Percentiles rank a stretch among this genome's conserved stretches.
Evolutionary conservation across 2,329 filamentous ascomycete genomes (phyloP).

Genomic region (Tolypocladium album): DNA sequence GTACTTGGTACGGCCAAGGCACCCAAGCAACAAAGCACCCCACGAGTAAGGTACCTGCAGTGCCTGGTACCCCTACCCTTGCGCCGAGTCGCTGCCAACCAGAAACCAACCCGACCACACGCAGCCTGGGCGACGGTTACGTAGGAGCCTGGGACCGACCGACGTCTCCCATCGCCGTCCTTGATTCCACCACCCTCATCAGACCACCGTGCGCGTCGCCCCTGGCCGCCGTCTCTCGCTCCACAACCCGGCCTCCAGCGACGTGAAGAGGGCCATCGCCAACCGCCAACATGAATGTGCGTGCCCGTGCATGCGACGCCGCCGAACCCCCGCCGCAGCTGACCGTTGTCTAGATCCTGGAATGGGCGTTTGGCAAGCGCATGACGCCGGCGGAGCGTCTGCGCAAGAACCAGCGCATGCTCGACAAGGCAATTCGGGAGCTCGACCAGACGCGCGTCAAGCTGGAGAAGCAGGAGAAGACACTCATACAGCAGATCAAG

Average conservation of each 20-base stretch:
- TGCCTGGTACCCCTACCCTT: not conserved
- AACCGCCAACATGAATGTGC: conserved; percentile 45
- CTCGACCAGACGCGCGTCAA: conserved; percentile 91
- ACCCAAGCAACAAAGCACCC: no score
- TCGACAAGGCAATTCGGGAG: conserved; percentile 95
- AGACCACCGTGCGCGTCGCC: not conserved
- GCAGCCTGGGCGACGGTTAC: not conserved
- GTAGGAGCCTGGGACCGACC: not conserved
- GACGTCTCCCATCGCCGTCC: not conserved
- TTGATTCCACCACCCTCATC: not conserved
- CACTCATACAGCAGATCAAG: conserved; percentile 90
- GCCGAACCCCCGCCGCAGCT: conserved; percentile 2
- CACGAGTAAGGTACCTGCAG: not conserved
- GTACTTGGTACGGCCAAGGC: no score
- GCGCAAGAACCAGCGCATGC: conserved; percentile 87
- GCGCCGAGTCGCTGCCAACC: not conserved
- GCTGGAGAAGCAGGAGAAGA: conserved; percentile 98
- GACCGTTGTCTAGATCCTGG: conserved; percentile 59
- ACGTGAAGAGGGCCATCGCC: not conserved
- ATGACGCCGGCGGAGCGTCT: conserved; percentile 92
- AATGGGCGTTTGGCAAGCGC: conserved; percentile 99
- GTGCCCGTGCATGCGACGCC: conserved; percentile 11
- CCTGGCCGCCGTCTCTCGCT: not conserved
- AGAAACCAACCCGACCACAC: not conserved
- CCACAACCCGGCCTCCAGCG: not conserved